Evolutionary conservation across 2,329 filamentous ascomycete genomes (phyloP).

Genomic region (Fusarium sp.): DNA sequence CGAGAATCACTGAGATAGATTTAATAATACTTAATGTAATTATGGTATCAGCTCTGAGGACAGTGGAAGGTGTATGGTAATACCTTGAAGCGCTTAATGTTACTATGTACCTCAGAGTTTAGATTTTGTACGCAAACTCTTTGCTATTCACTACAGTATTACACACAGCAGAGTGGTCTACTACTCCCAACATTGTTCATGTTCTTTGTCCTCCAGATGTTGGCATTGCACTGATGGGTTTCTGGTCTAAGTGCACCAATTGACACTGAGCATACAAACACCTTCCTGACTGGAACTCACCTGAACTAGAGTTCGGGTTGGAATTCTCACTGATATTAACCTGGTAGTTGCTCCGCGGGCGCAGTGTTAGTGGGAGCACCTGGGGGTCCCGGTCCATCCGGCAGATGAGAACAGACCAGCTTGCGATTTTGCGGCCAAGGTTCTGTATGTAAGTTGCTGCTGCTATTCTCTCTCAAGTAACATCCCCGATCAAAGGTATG

Average conservation of each 20-base stretch:
- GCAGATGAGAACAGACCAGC: background rate
- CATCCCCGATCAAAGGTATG: background rate
- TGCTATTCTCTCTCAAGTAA: background rate
- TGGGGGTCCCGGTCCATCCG: background rate
- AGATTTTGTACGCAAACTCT: background rate
- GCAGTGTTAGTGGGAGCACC: background rate
- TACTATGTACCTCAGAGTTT: too few species aligned
- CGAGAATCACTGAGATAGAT: background rate
- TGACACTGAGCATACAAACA: background rate
- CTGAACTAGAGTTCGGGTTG: background rate
- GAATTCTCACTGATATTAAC: background rate
- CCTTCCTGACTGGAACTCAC: background rate
- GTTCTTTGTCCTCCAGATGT: background rate
- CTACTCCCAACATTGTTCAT: background rate
- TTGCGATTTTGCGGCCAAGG: background rate
- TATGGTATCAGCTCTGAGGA: background rate
- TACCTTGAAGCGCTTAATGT: background rate
- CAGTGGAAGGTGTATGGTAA: background rate
- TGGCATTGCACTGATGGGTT: background rate
- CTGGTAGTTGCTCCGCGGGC: constrained; percentile 3
- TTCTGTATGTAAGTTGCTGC: background rate
- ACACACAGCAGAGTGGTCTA: background rate
- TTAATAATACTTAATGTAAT: background rate
- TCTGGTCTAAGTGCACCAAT: background rate
- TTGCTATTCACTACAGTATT: background rate